These are phyloP conservation scores for Syzygium oleosum DNA, from an alignment of 345 rosid genomes.

Conservation along the genomic window DNA sequence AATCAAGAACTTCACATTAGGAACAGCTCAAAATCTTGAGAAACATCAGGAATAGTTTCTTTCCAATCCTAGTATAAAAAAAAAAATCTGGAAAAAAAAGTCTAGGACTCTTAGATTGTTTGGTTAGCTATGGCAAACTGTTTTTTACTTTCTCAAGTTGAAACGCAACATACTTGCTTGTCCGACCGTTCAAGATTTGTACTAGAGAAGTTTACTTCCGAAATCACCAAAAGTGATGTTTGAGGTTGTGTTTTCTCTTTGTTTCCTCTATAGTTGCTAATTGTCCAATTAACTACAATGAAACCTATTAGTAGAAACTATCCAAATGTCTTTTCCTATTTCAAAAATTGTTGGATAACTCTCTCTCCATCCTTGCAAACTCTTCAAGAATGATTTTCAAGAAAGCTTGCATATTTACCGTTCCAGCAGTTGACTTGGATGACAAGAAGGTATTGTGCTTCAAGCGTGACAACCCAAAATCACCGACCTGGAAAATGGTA, in stretches of 20 bases:
- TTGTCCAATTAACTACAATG: not conserved
- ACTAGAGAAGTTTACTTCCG: not conserved
- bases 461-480: slow-evolving; percentile 97
- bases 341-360: not conserved
- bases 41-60: not conserved
- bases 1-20: not conserved
- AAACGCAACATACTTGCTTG: not conserved
- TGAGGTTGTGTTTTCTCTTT: not conserved
- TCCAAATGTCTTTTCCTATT: not conserved
- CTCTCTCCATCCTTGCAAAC: not conserved
- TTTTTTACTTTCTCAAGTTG: not conserved
- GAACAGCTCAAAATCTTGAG: not conserved
- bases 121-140: not conserved
- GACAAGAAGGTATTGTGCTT: slow-evolving; percentile 96
- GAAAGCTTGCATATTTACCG: slow-evolving; percentile 29
- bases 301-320: not conserved
- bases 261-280: not conserved
- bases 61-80: not conserved
- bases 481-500: slow-evolving; percentile 56
- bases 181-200: not conserved
- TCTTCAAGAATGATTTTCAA: not conserved
- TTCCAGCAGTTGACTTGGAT: slow-evolving; percentile 99
- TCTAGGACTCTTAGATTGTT: not conserved
- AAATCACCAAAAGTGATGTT: not conserved
- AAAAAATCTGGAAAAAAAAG: not conserved